These are phyloP conservation scores for Eustoma russellianum DNA, from an alignment of 257 asterid species.

Conservation along the genomic window DNA sequence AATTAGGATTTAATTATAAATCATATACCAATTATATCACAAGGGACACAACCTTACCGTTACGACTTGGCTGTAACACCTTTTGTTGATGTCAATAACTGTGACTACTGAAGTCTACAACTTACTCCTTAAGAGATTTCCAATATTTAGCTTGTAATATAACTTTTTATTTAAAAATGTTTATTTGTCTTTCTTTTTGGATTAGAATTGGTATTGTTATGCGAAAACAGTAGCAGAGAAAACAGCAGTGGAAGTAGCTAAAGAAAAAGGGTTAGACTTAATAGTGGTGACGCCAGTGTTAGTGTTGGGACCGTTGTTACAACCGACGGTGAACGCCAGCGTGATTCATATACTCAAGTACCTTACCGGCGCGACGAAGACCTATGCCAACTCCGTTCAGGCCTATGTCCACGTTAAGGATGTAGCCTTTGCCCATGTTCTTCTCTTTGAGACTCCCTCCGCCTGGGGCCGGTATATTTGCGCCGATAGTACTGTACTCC, in stretches of 20 bases:
- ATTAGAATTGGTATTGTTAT: slow-evolving; percentile 68
- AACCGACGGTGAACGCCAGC: slow-evolving; percentile 75
- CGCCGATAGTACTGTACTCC: slow-evolving; percentile 72
- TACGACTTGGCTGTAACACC: no score
- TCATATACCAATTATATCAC: no score
- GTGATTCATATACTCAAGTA: slow-evolving; percentile 79
- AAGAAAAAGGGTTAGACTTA: slow-evolving; percentile 56
- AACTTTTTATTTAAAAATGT: not conserved
- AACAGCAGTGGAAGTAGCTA: slow-evolving; percentile 62
- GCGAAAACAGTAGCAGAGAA: slow-evolving; percentile 83
- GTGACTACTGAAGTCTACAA: not conserved
- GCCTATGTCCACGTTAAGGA: slow-evolving; percentile 85
- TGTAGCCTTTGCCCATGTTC: slow-evolving; percentile 76
- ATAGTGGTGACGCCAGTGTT: slow-evolving; percentile 76
- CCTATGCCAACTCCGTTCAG: slow-evolving; percentile 73
- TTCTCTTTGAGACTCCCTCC: slow-evolving; percentile 59
- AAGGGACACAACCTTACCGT: no score
- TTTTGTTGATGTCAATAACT: no score
- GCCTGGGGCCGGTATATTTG: slow-evolving; percentile 80
- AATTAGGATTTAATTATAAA: no score
- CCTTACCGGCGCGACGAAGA: slow-evolving; percentile 77
- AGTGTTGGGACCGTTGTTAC: slow-evolving; percentile 78
- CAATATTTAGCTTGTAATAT: no score
- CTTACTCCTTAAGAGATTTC: no score
- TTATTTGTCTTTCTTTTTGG: no score